Conservation (phyloP, 2,329 filamentous ascomycete species). For the Zasmidium angulare region DNA sequence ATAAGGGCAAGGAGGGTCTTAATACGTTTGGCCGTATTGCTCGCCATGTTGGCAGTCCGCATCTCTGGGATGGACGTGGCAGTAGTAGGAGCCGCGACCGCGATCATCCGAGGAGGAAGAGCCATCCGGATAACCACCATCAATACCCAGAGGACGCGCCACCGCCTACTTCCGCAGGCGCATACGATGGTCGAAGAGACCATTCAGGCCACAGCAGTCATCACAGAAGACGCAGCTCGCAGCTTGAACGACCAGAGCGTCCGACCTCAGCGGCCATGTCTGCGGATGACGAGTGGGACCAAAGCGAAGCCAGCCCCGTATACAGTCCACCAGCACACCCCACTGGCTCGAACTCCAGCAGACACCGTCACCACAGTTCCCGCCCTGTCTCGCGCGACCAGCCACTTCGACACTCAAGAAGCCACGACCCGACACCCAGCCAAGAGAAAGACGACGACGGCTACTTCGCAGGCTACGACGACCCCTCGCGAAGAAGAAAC, state of each 20-base stretch:
- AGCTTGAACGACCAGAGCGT: constrained; percentile 16
- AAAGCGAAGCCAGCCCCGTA: constrained; percentile 15
- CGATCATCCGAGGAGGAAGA: constrained; percentile 24
- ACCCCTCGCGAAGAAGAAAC: constrained; percentile 16
- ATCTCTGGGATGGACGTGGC: constrained; percentile 36
- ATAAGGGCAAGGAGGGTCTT: constrained; percentile 38
- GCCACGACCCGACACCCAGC: constrained; percentile 42
- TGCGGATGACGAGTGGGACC: constrained; percentile 20
- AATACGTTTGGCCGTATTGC: constrained; percentile 37
- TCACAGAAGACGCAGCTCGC: constrained; percentile 18
- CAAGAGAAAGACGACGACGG: constrained; percentile 32
- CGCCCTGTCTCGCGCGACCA: constrained; percentile 22
- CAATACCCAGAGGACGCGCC: constrained; percentile 24
- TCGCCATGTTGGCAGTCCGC: constrained; percentile 36
- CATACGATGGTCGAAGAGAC: constrained; percentile 17
- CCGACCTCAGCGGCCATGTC: constrained; percentile 10
- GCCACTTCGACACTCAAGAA: constrained; percentile 41
- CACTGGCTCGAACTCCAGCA: constrained; percentile 19
- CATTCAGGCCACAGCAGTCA: constrained; percentile 18
- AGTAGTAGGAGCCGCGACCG: constrained; percentile 28
- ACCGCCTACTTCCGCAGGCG: constrained; percentile 10
- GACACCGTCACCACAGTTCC: constrained; percentile 13
- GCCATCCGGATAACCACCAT: constrained; percentile 24
- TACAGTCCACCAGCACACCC: constrained; percentile 14
- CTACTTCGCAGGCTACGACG: constrained; percentile 21